A percentile compares a stretch with the other conserved stretches of the same genome.
Evolutionary conservation across 2,329 filamentous ascomycete genomes (phyloP).

Genomic region (Teratosphaeria nubilosa): DNA sequence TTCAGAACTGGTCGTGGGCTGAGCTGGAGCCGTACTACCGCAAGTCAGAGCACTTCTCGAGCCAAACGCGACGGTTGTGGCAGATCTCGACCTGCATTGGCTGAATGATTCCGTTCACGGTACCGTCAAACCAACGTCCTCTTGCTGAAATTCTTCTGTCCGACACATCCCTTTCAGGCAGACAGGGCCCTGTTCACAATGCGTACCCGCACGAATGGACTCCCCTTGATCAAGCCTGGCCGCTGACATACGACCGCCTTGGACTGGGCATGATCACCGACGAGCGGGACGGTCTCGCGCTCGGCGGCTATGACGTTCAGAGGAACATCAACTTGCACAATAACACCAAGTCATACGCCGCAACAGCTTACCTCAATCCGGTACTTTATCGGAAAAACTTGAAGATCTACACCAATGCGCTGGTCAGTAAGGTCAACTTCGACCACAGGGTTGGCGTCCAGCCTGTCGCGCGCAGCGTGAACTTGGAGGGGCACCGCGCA

Average conservation of each 20-base stretch:
- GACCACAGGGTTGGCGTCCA: conserved; percentile 6
- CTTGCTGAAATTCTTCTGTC: background rate
- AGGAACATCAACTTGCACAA: conserved; percentile 12
- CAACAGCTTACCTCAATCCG: conserved; percentile 23
- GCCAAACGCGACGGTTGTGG: conserved; percentile 9
- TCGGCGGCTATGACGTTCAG: conserved; percentile 10
- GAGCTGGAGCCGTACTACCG: conserved; percentile 19
- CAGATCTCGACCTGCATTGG: conserved; percentile 5
- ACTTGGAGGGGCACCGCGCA: conserved; percentile 14
- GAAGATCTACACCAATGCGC: conserved; percentile 22
- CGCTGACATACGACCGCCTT: conserved; percentile 6
- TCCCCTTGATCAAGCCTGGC: conserved; percentile 10
- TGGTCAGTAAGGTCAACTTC: conserved; percentile 19
- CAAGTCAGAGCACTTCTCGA: conserved; percentile 20
- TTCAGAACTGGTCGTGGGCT: conserved; percentile 1
- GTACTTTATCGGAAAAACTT: conserved; percentile 20
- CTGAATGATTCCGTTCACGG: background rate
- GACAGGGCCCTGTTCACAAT: conserved; percentile 12
- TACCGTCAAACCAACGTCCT: background rate
- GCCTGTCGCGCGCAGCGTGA: conserved; percentile 12
- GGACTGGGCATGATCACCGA: conserved; percentile 8
- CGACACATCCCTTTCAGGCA: conserved; percentile 5
- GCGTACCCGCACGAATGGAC: conserved; percentile 5
- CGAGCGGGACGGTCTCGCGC: conserved; percentile 7
- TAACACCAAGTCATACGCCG: conserved; percentile 22